phyloP scores from a whole-genome alignment of 768 basidiomycete genomes.

The Suillus occidentalis region DNA sequence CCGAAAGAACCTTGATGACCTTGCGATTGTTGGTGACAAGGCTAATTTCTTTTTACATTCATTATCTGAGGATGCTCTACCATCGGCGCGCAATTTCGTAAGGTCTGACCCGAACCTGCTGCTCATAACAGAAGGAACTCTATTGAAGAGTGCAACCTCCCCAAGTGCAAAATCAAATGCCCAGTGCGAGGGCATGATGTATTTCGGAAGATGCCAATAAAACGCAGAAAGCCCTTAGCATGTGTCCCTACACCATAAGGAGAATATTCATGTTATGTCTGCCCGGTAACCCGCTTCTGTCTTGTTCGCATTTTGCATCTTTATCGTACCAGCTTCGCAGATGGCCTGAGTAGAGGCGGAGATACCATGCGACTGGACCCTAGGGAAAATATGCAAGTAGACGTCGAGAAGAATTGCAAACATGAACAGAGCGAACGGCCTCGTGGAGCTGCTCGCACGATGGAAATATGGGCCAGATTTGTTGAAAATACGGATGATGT shows the following conservation, averaged over 20 bases:
- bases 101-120: slow-evolving; percentile 59
- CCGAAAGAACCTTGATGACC: slow-evolving; percentile 73
- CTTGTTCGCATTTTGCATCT: slow-evolving; percentile 82
- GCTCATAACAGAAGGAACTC: slow-evolving; percentile 89
- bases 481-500: slow-evolving; percentile 56
- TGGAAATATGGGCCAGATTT: slow-evolving; percentile 32
- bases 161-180: slow-evolving; percentile 86
- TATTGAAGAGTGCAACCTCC: slow-evolving; percentile 84
- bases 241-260: slow-evolving; percentile 52
- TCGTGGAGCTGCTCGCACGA: slow-evolving; percentile 61
- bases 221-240: slow-evolving; percentile 83
- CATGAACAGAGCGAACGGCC: slow-evolving; percentile 74
- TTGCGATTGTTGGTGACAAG: slow-evolving; percentile 74
- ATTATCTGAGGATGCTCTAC: slow-evolving; percentile 32
- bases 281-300: slow-evolving; percentile 87
- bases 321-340: slow-evolving; percentile 81
- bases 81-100: slow-evolving; percentile 57
- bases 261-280: slow-evolving; percentile 70
- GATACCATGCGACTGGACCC: slow-evolving; percentile 65
- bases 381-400: slow-evolving; percentile 58
- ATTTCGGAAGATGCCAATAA: slow-evolving; percentile 87
- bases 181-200: slow-evolving; percentile 70
- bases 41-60: neutral
- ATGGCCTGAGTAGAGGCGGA: slow-evolving; percentile 46
- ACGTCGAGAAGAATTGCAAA: slow-evolving; percentile 81